phyloP scores from a whole-genome alignment of 495 filamentous ascomycete genomes.

The Xanthoparmelia taractica region DNA sequence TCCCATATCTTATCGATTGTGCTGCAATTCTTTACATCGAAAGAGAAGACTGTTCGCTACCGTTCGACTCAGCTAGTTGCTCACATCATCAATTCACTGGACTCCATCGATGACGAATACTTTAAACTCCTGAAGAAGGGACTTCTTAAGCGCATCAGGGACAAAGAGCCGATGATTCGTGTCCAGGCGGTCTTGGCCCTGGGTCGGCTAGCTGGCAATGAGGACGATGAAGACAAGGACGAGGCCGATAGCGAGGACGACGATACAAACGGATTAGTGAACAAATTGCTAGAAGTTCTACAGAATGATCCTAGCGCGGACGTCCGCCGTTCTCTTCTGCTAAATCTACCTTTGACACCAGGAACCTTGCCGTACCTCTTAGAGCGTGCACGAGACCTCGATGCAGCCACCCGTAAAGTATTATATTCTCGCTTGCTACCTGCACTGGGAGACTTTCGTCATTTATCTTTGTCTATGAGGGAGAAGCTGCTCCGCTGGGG shows the following conservation, averaged over 20 bases:
- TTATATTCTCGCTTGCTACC: constrained; percentile 85
- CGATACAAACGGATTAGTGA: constrained; percentile 54
- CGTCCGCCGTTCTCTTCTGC: constrained; percentile 76
- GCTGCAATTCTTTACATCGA: constrained; percentile 63
- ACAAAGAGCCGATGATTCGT: constrained; percentile 86
- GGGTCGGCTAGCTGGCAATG: constrained; percentile 73
- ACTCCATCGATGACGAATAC: constrained; percentile 80
- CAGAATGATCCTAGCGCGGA: constrained; percentile 94
- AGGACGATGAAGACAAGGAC: constrained; percentile 63
- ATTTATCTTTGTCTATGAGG: constrained; percentile 88
- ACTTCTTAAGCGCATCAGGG: constrained; percentile 73
- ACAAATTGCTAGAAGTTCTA: constrained; percentile 82
- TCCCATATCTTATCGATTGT: constrained; percentile 60
- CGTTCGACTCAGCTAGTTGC: constrained; percentile 82
- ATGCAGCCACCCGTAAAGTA: constrained; percentile 71
- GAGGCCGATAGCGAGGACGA: constrained; percentile 56
- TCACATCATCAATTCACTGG: constrained; percentile 81
- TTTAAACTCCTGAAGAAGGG: constrained; percentile 71
- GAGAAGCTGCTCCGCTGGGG: constrained; percentile 96
- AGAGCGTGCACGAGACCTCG: constrained; percentile 83
- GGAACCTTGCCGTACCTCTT: constrained; percentile 82
- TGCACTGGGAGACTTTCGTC: constrained; percentile 87
- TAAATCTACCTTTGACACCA: constrained; percentile 77
- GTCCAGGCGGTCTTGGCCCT: constrained; percentile 92
- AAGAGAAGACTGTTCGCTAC: constrained; percentile 89